Evolutionary conservation across 2,329 filamentous ascomycete species (phyloP).

Genomic region (Aspergillus pseudonomiae): DNA sequence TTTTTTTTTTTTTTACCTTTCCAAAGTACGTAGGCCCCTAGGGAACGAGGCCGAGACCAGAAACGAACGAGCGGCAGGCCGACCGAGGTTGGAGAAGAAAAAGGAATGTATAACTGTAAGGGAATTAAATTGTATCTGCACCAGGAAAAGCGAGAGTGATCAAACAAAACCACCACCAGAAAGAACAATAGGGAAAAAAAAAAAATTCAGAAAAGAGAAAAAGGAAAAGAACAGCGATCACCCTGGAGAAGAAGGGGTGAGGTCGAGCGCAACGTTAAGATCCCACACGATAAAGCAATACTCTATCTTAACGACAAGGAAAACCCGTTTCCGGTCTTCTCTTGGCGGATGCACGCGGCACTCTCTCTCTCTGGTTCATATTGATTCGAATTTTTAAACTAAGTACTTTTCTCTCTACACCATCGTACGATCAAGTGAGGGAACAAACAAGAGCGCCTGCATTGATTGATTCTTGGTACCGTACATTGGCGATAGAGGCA

Average conservation of each 20-base stretch:
- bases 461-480: no score
- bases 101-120: constrained; percentile 1
- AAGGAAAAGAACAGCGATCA: constrained; percentile 1
- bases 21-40: constrained; percentile 10
- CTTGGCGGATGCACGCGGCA: constrained; percentile 2
- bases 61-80: constrained; percentile 20
- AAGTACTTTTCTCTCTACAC: background rate
- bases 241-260: constrained; percentile 3
- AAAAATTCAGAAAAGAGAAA: background rate
- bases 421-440: background rate
- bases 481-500: no score
- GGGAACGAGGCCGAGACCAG: constrained; percentile 11
- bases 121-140: background rate
- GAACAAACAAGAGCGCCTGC: no score
- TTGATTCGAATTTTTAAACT: no score
- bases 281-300: background rate
- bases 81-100: constrained; percentile 6
- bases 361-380: no score
- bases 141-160: constrained; percentile 2
- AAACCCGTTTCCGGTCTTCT: background rate
- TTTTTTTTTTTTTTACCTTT: constrained; percentile 6
- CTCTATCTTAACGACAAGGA: background rate
- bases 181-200: background rate
- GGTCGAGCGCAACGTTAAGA: background rate
- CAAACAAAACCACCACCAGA: background rate